Base-by-base conservation (phyloP, 805 yeast genomes). In the Saturnispora kantuleensis region DNA sequence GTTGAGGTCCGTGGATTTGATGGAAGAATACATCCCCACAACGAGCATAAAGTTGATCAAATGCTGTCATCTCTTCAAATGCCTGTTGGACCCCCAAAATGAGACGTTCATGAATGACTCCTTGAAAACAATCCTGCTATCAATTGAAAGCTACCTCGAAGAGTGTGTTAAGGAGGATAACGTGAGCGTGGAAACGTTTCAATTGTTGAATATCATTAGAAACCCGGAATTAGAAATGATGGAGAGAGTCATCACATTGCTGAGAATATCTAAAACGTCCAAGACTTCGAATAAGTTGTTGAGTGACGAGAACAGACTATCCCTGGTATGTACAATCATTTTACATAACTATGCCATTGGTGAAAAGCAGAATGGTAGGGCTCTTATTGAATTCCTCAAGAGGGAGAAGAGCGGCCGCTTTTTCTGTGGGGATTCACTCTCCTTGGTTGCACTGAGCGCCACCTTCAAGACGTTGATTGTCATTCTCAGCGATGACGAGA, bases 311-410 rank as follows among this genome's bases (percentile, higher is more conserved):
- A 59, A 58, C 35, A 52, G 64, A 44, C 41, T 63, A 9, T 52
- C 59, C 4, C 47, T 63, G 36, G 52, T 62, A 1, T 60, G 65
- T 44, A 52, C 59, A 1, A 44, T 60, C 38, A 58, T 62, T 16
- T 30, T 59, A 17, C 56, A 60, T 44, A 60, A 59, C 40, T 54
- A 56, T 42, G 48, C 56, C 2, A 40, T 39, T 17, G 52, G 51
- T 29, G 54, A 60, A 29, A 13, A 33, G 7, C 34, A 39, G 2
- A 51, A 56, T 17, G 60, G 56, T 7, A 52, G 53, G 31, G 46
- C 47, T 10, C 50, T 62, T 44, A 50, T 60, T 12, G 51, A 50
- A 39, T 56, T 57, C 50, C 41, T 63, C 47, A 52, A 49, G 12
- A 40, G 56, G 13, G 49, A 41, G 13, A 41, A 41, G 21, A 33